A percentile compares a stretch with the other conserved stretches of the same genome.
phyloP scores from a whole-genome alignment of 1,139 yeast genomes.

The Debaryomycetaceae sp. region DNA sequence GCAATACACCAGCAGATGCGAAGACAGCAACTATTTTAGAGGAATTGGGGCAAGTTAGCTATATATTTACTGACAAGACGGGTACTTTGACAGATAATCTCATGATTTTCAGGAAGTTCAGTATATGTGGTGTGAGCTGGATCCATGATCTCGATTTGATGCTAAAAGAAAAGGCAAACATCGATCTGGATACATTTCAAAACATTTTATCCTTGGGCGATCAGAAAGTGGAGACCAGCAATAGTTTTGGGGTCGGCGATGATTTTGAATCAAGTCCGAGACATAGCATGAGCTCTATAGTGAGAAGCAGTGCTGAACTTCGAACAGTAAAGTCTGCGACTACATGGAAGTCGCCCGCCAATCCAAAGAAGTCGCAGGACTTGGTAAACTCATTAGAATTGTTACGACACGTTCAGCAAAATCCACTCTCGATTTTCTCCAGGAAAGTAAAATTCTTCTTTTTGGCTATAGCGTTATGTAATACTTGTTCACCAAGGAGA shows the following conservation, averaged over 20 bases:
- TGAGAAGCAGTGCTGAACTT: conserved; percentile 27
- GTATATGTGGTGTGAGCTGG: conserved; percentile 89
- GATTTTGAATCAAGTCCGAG: conserved; percentile 10
- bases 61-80: conserved; percentile 92
- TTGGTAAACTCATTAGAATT: conserved; percentile 47
- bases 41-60: conserved; percentile 94
- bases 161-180: conserved; percentile 17
- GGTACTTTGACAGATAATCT: conserved; percentile 92
- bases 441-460: conserved; percentile 75
- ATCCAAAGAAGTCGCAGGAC: conserved; percentile 30
- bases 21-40: conserved; percentile 94
- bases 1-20: conserved; percentile 91
- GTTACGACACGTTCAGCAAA: conserved; percentile 61
- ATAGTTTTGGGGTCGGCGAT: not conserved
- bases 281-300: conserved; percentile 33
- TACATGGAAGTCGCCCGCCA: conserved; percentile 39
- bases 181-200: not conserved
- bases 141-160: conserved; percentile 66
- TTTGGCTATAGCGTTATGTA: conserved; percentile 81
- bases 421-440: conserved; percentile 71
- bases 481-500: conserved; percentile 74
- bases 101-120: conserved; percentile 81
- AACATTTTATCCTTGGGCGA: not conserved
- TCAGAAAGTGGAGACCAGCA: not conserved
- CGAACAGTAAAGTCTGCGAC: conserved; percentile 18